These are phyloP conservation scores for Pseudogymnoascus sp. DNA, from an alignment of 2,329 filamentous ascomycete genomes.

Conservation along the genomic window DNA sequence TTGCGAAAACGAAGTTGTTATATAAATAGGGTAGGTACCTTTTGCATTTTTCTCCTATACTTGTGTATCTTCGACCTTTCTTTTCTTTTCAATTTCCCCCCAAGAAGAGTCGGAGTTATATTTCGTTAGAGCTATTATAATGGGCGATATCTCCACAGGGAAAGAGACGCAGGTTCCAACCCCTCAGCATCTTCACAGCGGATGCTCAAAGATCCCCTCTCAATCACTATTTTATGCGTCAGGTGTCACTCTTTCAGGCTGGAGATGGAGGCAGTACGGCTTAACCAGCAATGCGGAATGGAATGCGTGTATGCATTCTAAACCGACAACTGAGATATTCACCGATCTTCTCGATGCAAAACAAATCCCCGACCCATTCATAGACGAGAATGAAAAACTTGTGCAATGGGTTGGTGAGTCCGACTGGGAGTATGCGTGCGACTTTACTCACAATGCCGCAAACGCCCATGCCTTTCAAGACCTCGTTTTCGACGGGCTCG, in stretches of 20 bases:
- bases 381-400: conserved; percentile 53
- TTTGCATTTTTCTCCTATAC: neutral
- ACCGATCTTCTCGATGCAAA: conserved; percentile 55
- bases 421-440: conserved; percentile 45
- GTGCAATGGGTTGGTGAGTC: conserved; percentile 57
- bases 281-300: neutral
- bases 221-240: neutral
- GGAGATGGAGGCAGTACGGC: neutral
- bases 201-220: neutral
- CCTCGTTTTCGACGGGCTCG: conserved; percentile 47
- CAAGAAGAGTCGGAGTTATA: neutral
- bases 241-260: neutral
- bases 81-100: neutral
- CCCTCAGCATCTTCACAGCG: neutral
- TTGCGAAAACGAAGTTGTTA: neutral
- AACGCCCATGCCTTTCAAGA: conserved; percentile 16
- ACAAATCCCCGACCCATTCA: conserved; percentile 50
- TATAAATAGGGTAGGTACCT: neutral
- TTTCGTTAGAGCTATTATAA: neutral
- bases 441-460: neutral
- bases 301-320: conserved; percentile 11
- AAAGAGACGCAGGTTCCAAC: neutral
- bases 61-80: neutral
- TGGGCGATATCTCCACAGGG: neutral
- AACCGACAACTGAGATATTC: conserved; percentile 58